Percentiles rank a stretch among this genome's conserved stretches.
Conservation (phyloP, 2,329 filamentous ascomycete genomes). For the Teratosphaeriaceae sp. region DNA sequence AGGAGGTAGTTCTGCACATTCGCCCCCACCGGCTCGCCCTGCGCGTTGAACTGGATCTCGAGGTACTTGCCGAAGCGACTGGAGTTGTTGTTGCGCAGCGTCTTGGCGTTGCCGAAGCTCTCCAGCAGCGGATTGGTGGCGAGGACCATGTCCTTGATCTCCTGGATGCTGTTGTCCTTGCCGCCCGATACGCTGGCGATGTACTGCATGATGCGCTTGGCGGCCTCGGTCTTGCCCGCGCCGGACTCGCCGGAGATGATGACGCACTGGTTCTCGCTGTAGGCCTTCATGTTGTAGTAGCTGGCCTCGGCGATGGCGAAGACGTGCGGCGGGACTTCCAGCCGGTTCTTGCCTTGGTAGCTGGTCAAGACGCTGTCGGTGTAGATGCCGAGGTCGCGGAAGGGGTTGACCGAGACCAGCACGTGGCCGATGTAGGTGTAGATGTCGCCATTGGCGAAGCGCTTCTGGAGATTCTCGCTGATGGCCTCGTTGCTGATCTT, state of each 20-base stretch:
- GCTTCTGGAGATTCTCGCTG: conserved; percentile 97
- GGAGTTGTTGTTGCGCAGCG: conserved; percentile 96
- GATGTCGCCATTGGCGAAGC: conserved; percentile 95
- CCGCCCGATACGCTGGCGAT: conserved; percentile 95
- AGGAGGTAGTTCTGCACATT: conserved; percentile 98
- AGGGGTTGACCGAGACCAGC: conserved; percentile 96
- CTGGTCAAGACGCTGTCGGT: conserved; percentile 88
- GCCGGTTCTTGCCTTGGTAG: conserved; percentile 93
- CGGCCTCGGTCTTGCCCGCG: conserved; percentile 96
- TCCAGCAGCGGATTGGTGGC: conserved; percentile 95
- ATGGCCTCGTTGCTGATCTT: conserved; percentile 99
- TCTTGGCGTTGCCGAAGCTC: conserved; percentile 98
- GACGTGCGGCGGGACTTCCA: conserved; percentile 82
- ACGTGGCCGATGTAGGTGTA: conserved; percentile 99
- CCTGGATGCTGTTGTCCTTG: conserved; percentile 75
- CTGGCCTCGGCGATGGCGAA: conserved; percentile 93
- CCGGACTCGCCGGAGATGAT: conserved; percentile 99
- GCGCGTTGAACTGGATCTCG: conserved; percentile 88
- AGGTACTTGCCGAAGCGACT: conserved; percentile 98
- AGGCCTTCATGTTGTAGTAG: conserved; percentile 99
- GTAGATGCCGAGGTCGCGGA: conserved; percentile 92
- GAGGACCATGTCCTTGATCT: conserved; percentile 99
- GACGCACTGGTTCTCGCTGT: conserved; percentile 97
- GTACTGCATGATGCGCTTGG: conserved; percentile 99
- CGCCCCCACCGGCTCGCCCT: conserved; percentile 88